Base-by-base conservation (phyloP, 306 rosid genomes). In the Vachellia collinsii region DNA sequence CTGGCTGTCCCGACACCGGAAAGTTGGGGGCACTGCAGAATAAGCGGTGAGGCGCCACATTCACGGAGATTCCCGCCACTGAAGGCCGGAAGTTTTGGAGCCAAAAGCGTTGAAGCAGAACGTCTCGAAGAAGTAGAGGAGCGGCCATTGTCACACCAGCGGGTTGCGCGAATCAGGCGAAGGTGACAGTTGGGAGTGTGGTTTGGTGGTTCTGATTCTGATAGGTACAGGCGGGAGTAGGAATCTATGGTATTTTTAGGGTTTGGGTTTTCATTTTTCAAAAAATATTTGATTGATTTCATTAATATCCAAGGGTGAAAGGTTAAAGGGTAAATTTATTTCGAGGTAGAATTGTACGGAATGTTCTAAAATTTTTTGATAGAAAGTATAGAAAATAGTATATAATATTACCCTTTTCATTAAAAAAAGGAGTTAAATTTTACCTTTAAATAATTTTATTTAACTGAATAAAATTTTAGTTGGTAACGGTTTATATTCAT, bases 101-200 rank as follows among this genome's bases (percentile, higher is more conserved):
- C 12, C 85, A 86, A 43, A 76, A 69, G 65, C 94, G 89, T 75
- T 80, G 90, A 41, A 90, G 83, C 19, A 88, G 83, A 62, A 79
- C 66, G 48, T 88, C 80, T 69, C 83, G 53, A n/a, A 88, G 53
- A n/a, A 86, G 86, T 64, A 83, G 76, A 53, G 90, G 86, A 70
- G 88, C 77, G 37, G 90, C 92, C 98, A 95, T 70, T 91, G 1
- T 56, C 25, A 56, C 63, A 56, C n/a, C 25, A 16, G 63, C 22
- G 29, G 14, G 73, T 74, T 1, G 62, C 73, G 80, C 54, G 70
- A 23, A 5, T 20, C 39, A 11, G 39, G 12, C 3, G 6, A 44
- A 10, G 56, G 19, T 0, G n/a, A 3, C 39, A 3, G n/a, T 65
- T 9, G n/a, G n/a, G 23, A 53, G 11, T 53, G 59, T 53, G 22